phyloP scores from a whole-genome alignment of 345 rosid species.

The Cardamine resedifolia region DNA sequence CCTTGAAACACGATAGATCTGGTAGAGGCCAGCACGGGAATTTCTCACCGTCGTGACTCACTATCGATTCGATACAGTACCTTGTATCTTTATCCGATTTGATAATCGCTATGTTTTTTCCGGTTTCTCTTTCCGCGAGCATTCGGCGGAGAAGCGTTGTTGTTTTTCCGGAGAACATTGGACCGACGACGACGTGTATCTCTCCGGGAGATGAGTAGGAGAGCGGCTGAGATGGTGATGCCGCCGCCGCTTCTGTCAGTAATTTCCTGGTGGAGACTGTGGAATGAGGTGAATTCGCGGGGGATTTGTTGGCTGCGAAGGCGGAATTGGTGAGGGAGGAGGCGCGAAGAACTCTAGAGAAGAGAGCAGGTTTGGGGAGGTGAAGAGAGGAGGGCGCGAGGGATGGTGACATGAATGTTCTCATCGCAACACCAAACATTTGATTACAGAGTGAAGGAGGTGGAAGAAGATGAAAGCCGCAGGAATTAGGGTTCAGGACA shows the following conservation, averaged over 20 bases:
- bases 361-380: slow-evolving; percentile 40
- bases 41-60: slow-evolving; percentile 79
- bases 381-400: slow-evolving; percentile 26
- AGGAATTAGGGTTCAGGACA: background rate
- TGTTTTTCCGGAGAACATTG: slow-evolving; percentile 89
- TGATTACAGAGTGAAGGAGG: background rate
- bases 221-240: slow-evolving; percentile 27
- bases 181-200: slow-evolving; percentile 83
- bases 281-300: slow-evolving; percentile 17
- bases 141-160: slow-evolving; percentile 76
- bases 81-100: slow-evolving; percentile 81
- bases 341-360: slow-evolving; percentile 29
- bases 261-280: slow-evolving; percentile 22
- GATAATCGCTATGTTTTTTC: slow-evolving; percentile 73
- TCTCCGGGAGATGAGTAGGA: slow-evolving; percentile 46
- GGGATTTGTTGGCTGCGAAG: slow-evolving; percentile 27
- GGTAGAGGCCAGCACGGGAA: slow-evolving; percentile 70
- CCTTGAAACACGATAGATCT: slow-evolving; percentile 56
- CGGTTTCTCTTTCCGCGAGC: slow-evolving; percentile 51
- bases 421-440: slow-evolving; percentile 53
- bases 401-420: slow-evolving; percentile 44
- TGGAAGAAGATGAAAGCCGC: slow-evolving; percentile 2
- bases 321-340: slow-evolving; percentile 26
- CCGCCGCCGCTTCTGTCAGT: slow-evolving; percentile 25
- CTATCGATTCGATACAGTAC: slow-evolving; percentile 69